Evolutionary conservation across 148 eudicot genomes (phyloP).

Genomic region (Chenopodium suecicum): DNA sequence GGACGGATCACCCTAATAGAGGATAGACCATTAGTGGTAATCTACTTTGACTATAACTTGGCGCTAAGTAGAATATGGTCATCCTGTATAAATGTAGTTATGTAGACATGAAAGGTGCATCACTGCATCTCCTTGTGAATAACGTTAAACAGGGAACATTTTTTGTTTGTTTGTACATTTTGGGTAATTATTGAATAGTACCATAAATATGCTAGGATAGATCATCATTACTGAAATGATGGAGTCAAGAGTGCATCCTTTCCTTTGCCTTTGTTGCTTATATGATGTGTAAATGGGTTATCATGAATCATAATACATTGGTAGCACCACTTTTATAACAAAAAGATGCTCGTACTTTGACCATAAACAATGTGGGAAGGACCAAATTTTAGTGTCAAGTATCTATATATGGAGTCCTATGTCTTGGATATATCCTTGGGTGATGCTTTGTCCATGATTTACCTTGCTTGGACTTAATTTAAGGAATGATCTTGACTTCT

Average conservation of each 20-base stretch:
- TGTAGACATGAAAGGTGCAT: not conserved
- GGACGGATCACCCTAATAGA: conserved; percentile 76
- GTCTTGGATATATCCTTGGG: not conserved
- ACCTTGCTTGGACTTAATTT: not conserved
- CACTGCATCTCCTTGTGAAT: not conserved
- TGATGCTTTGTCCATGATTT: not conserved
- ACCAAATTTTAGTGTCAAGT: not conserved
- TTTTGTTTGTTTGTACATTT: not conserved
- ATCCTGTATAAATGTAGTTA: no score
- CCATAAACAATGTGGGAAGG: not conserved
- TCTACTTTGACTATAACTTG: conserved; percentile 4
- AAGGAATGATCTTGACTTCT: not conserved
- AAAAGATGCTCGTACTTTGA: not conserved
- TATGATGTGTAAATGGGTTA: not conserved
- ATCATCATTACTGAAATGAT: conserved; percentile 1
- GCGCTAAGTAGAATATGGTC: not conserved
- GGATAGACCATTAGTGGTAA: conserved; percentile 77
- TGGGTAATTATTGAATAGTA: not conserved
- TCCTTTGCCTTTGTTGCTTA: not conserved
- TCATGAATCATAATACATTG: not conserved
- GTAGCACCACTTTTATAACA: not conserved
- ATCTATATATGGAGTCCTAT: not conserved
- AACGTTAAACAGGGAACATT: not conserved
- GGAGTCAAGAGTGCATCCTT: not conserved
- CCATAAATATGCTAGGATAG: not conserved